Evolutionary conservation across 75 land plant genomes (phyloP), one percentile per base, ranked within the genome.

Genomic region (Cupressus sempervirens): DNA sequence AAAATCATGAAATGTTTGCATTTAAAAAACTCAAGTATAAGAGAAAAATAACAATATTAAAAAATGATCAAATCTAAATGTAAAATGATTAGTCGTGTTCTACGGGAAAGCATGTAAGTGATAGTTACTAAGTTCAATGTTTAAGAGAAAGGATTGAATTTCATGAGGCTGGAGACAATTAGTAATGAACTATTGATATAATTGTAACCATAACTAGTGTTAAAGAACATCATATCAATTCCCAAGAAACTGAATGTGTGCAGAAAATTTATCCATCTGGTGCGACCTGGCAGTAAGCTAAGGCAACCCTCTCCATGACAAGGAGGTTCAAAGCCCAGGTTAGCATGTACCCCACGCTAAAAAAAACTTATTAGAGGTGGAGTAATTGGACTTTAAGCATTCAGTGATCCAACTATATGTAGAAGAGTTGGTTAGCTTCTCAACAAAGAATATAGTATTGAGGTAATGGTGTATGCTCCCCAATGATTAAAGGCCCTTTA

Each of bases 21-120:
- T 36, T 56, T 54, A 80, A 29, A 30, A 29, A 83, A 76, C 0
- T 10, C 29, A 83, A 23, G 26, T 62, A 62, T 62, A 62, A 62
- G 67, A 62, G 67, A n/a, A 6, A 43, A 75, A 40, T 45, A 30
- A 68, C 83, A 56, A 86, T 82, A 54, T 72, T 30, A 46, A 23
- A 36, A 67, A 10, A 20, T 41, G 79, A 77, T 29, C 14, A 1
- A 81, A 34, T 32, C 36, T 80, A 38, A 18, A 48, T 9, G 50
- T 48, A 48, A 48, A 48, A 15, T 15, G 4, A 45, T 85, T n/a
- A 7, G 26, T 83, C 13, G 9, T 34, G 20, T 52, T n/a, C 12
- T 46, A 32, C 4, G 13, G 40, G 35, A 14, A 18, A 82, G 29
- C 34, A 35, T 72, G 34, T 18, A 26, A 8, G 3, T 26, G n/a